phyloP scores from a whole-genome alignment of 2,329 filamentous ascomycete species.

The Penicillium sp. region DNA sequence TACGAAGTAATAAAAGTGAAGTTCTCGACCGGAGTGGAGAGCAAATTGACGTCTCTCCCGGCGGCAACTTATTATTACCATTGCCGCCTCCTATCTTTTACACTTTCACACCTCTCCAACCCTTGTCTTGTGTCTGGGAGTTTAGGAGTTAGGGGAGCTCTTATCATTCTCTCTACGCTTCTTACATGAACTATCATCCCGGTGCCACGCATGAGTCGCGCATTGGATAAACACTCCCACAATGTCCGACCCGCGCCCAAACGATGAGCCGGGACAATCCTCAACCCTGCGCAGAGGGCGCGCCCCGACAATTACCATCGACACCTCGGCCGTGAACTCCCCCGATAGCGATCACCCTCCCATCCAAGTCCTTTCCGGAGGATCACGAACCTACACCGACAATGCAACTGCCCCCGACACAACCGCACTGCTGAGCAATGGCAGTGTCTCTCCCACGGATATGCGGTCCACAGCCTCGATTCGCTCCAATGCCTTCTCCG shows the following conservation, averaged over 20 bases:
- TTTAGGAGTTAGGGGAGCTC: background rate
- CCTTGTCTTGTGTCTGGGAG: background rate
- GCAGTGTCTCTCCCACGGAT: slow-evolving; percentile 40
- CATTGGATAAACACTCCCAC: slow-evolving; percentile 8
- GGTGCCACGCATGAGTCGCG: slow-evolving; percentile 13
- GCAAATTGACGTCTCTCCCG: background rate
- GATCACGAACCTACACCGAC: slow-evolving; percentile 33
- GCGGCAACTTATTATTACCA: background rate
- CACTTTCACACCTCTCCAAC: background rate
- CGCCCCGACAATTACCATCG: slow-evolving; percentile 50
- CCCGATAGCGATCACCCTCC: slow-evolving; percentile 29
- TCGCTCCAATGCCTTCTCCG: slow-evolving; percentile 49
- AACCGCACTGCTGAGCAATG: slow-evolving; percentile 24
- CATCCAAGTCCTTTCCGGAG: slow-evolving; percentile 29
- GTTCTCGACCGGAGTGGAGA: background rate
- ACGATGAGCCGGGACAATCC: slow-evolving; percentile 18
- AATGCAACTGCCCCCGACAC: slow-evolving; percentile 27
- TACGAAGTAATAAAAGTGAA: background rate
- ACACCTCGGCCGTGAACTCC: slow-evolving; percentile 47
- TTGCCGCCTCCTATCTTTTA: slow-evolving; percentile 3
- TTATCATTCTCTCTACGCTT: background rate
- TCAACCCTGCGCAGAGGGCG: slow-evolving; percentile 34
- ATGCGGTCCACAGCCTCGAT: slow-evolving; percentile 46
- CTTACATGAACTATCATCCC: slow-evolving; percentile 7
- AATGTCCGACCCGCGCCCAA: slow-evolving; percentile 26